Percentiles rank a stretch among this genome's conserved stretches.
These are phyloP conservation scores for Colletotrichum spinosum DNA, from an alignment of 2,329 filamentous ascomycete species.

Conservation along the genomic window DNA sequence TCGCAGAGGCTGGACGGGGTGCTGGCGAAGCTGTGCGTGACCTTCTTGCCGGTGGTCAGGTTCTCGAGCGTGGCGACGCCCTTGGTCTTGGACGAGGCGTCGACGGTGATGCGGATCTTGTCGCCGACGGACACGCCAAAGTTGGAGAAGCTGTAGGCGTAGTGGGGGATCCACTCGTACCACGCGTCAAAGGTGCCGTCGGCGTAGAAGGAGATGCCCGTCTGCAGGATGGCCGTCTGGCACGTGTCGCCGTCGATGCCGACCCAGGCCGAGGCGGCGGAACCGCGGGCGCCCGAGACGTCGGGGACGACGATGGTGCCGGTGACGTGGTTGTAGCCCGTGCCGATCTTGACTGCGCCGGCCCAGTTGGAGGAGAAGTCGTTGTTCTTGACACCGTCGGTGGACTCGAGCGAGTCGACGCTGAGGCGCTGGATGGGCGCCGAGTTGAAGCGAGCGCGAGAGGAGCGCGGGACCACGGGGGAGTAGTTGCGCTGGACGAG, in stretches of 20 bases:
- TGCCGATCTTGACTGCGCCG: constrained; percentile 44
- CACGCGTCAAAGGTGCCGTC: constrained; percentile 53
- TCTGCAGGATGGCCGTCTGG: constrained; percentile 53
- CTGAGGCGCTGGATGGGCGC: constrained; percentile 35
- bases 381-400: constrained; percentile 24
- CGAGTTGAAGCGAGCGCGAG: constrained; percentile 29
- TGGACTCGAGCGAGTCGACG: constrained; percentile 8
- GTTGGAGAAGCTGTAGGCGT: constrained; percentile 52
- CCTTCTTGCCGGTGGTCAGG: constrained; percentile 61
- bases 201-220: constrained; percentile 55
- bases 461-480: constrained; percentile 16
- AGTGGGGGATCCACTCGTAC: constrained; percentile 61
- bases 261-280: constrained; percentile 56
- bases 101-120: constrained; percentile 43
- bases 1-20: constrained; percentile 59
- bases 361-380: constrained; percentile 46
- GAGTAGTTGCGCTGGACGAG: constrained; percentile 29
- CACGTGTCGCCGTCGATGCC: constrained; percentile 61
- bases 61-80: constrained; percentile 55
- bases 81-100: constrained; percentile 41
- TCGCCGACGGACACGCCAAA: constrained; percentile 47
- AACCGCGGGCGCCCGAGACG: constrained; percentile 36
- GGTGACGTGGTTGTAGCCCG: constrained; percentile 42
- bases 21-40: constrained; percentile 61
- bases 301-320: constrained; percentile 46